phyloP scores from a whole-genome alignment of 148 eudicot genomes.

The Linanthus parryae region DNA sequence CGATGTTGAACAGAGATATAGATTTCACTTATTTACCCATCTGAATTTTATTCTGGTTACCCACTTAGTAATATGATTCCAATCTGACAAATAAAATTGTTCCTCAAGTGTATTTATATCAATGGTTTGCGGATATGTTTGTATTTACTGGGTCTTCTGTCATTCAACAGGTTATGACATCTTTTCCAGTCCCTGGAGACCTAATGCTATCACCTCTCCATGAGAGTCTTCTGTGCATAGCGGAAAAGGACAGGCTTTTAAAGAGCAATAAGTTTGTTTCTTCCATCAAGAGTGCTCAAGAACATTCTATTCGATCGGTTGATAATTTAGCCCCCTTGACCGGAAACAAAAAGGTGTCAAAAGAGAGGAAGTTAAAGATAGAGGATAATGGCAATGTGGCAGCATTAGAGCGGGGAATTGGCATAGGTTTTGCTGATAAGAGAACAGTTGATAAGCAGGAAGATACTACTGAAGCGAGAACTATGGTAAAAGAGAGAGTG shows the following conservation, averaged over 20 bases:
- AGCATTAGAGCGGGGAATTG: constrained; percentile 12
- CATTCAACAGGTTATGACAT: constrained; percentile 40
- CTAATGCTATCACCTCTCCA: constrained; percentile 42
- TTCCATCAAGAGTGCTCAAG: constrained; percentile 10
- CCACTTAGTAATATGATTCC: no score
- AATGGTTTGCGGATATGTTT: no score
- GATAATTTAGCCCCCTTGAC: constrained; percentile 13
- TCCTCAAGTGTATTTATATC: no score
- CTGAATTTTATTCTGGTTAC: no score
- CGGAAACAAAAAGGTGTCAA: constrained; percentile 13
- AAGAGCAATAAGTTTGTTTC: constrained; percentile 5
- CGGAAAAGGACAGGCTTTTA: constrained; percentile 15
- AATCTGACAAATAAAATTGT: no score
- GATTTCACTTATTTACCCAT: no score
- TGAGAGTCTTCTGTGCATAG: constrained; percentile 28
- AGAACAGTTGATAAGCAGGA: constrained; percentile 6
- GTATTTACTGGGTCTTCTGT: background rate
- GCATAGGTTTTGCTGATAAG: constrained; percentile 10
- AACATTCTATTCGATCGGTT: constrained; percentile 12
- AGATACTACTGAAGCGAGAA: constrained; percentile 12
- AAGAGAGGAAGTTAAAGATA: constrained; percentile 23
- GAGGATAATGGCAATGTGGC: constrained; percentile 10
- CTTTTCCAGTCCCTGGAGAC: constrained; percentile 33
- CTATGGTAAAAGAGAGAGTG: constrained; percentile 9
- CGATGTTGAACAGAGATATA: no score